Evolutionary conservation across 2,329 filamentous ascomycete species (phyloP), one percentile per base, ranked within the genome.

Genomic region (Fusarium setosum): DNA sequence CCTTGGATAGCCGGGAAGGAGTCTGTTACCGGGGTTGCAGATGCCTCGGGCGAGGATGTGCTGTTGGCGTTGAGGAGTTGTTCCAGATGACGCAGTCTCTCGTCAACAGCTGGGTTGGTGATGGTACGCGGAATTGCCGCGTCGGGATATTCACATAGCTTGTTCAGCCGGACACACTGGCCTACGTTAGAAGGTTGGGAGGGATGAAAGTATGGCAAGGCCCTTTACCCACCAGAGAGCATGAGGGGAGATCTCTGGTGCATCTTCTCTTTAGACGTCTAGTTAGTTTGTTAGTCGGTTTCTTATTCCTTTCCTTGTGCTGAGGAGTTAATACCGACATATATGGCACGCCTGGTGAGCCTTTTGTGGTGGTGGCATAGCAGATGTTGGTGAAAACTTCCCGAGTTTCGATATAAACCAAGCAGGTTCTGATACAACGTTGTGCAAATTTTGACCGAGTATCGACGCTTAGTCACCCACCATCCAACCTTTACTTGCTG

Each of bases 251-350:
- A 12, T 69, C 62, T 34, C 42, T 59, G 10, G 56, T 61, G 49
- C 62, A 69, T 54, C 56, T 66, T 13, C 62, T 51, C 34, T 69
- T 69, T 6, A 69, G 35, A 12, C 67, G 67, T 9, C 67, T 69
- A 23, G 17, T 24, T 13, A 3, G 10, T 3, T 13, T 23, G 26
- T 50, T 29, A 51, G 40, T 17, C 18, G 11, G 9, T 24, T 3
- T 8, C 12, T 3, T 15, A 21, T 18, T 9, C 10, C 15, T 17
- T 13, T 6, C 13, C 29, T 42, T 31, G 5, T 20, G 10, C n/a
- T 13, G 17, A 8, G 9, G 18, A 21, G 21, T 32, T 11, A 6
- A 24, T 61, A 61, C 58, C 58, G 58, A 42, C 58, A 61, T 8
- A 53, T 47, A 24, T 29, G 47, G 18, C 58, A 61, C 10, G 58